Percentiles rank a stretch among this genome's conserved stretches.
Evolutionary conservation across 305 asterid genomes (phyloP).

Genomic region (Solanum hybrid): DNA sequence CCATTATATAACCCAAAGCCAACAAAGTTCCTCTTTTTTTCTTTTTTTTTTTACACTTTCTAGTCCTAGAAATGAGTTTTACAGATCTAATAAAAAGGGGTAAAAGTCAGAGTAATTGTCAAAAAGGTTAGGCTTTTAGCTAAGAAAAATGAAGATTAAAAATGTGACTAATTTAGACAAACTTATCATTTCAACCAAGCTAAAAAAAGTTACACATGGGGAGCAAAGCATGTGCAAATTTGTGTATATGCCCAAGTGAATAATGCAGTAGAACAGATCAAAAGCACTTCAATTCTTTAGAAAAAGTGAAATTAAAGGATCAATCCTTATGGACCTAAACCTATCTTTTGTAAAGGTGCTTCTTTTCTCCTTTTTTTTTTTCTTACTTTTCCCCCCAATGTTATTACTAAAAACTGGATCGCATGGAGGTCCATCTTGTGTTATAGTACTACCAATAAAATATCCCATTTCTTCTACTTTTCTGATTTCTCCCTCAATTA

Average conservation of each 20-base stretch:
- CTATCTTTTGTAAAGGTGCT: conserved; percentile 5
- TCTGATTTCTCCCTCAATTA: neutral
- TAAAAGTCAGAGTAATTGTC: neutral
- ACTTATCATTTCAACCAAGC: neutral
- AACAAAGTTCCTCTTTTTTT: neutral
- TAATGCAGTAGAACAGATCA: conserved; percentile 3
- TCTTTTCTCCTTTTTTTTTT: neutral
- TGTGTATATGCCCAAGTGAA: neutral
- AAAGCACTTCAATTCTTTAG: neutral
- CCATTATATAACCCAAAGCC: neutral
- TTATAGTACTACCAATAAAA: neutral
- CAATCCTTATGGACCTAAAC: neutral
- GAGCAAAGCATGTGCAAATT: conserved; percentile 7
- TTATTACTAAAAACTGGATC: neutral
- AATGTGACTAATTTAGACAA: neutral
- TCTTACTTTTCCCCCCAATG: neutral
- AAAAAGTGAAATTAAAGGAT: neutral
- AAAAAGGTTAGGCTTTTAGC: neutral
- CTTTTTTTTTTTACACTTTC: neutral
- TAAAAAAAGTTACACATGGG: neutral
- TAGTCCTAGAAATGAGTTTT: neutral
- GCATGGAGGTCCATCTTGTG: neutral
- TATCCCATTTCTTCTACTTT: neutral
- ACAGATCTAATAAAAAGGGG: neutral
- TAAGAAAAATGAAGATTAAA: neutral